Percentiles rank a stretch among this genome's conserved stretches.
These are phyloP conservation scores for Brachypodium distachyon DNA, from an alignment of 202 grass and related monocot genomes.

Conservation along the genomic window DNA sequence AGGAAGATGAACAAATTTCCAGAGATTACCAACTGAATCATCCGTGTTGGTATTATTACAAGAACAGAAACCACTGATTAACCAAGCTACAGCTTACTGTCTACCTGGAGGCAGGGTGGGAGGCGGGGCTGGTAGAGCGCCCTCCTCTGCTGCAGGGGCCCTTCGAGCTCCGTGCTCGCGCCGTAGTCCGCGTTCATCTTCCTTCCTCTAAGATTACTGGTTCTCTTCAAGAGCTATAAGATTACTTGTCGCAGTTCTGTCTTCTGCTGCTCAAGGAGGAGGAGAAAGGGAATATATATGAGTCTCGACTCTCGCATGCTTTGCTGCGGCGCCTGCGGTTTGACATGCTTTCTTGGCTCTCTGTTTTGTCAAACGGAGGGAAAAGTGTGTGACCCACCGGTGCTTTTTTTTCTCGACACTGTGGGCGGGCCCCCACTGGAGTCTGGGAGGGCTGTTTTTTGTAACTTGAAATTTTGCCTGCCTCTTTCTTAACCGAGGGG, in stretches of 20 bases:
- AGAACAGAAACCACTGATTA: too few species aligned
- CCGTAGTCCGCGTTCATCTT: conserved; percentile 65
- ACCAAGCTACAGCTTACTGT: too few species aligned
- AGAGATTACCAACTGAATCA: too few species aligned
- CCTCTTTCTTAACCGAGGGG: not conserved
- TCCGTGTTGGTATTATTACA: too few species aligned
- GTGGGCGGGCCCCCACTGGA: too few species aligned
- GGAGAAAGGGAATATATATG: not conserved
- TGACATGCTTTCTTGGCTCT: not conserved
- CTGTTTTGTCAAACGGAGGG: not conserved
- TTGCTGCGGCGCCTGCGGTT: conserved; percentile 20
- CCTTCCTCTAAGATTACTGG: not conserved
- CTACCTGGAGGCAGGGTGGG: conserved; percentile 68
- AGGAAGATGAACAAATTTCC: too few species aligned
- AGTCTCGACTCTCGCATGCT: not conserved
- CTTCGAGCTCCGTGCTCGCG: conserved; percentile 45
- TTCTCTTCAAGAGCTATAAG: too few species aligned
- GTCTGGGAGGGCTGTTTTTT: too few species aligned
- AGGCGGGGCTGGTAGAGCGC: conserved; percentile 45
- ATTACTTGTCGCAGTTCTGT: not conserved
- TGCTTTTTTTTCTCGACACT: too few species aligned
- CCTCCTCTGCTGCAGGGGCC: conserved; percentile 49
- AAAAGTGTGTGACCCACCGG: not conserved
- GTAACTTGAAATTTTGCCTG: not conserved
- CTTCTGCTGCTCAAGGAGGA: not conserved